Percentiles rank a stretch among this genome's conserved stretches.
phyloP scores from a whole-genome alignment of 768 basidiomycete species.

The Panus rudis region DNA sequence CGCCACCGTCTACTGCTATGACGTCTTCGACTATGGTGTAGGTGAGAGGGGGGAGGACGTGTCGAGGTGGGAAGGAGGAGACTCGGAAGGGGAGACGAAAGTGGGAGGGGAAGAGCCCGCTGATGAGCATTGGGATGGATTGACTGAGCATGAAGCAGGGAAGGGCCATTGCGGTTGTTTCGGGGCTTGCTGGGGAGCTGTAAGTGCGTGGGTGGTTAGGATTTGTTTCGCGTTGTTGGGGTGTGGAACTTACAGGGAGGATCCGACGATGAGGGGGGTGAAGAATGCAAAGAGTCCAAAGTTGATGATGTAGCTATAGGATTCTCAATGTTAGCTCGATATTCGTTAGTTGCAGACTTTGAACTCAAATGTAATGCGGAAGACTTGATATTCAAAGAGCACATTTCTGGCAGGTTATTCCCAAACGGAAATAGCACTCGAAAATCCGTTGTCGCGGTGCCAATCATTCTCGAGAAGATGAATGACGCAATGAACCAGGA shows the following conservation, averaged over 20 bases:
- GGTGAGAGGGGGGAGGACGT: slow-evolving; percentile 22
- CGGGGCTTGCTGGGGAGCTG: slow-evolving; percentile 19
- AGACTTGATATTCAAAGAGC: too few relatives aligned
- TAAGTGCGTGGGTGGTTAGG: neutral
- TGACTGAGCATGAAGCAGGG: slow-evolving; percentile 23
- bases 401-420: too few relatives aligned
- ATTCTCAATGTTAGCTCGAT: too few relatives aligned
- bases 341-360: too few relatives aligned
- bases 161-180: slow-evolving; percentile 23
- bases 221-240: too few relatives aligned
- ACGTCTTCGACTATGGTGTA: slow-evolving; percentile 26
- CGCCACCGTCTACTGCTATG: slow-evolving; percentile 26
- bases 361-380: too few relatives aligned
- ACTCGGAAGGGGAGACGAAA: slow-evolving; percentile 23
- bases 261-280: slow-evolving; percentile 23
- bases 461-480: neutral
- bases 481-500: too few relatives aligned
- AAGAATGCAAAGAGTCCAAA: slow-evolving; percentile 22
- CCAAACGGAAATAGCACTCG: too few relatives aligned
- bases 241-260: slow-evolving; percentile 19
- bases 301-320: slow-evolving; percentile 14
- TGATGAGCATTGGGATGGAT: slow-evolving; percentile 22
- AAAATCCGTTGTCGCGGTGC: neutral
- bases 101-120: slow-evolving; percentile 19
- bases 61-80: slow-evolving; percentile 21